Evolutionary conservation across 768 basidiomycete species (phyloP).

Genomic region (Mycena haematopus): DNA sequence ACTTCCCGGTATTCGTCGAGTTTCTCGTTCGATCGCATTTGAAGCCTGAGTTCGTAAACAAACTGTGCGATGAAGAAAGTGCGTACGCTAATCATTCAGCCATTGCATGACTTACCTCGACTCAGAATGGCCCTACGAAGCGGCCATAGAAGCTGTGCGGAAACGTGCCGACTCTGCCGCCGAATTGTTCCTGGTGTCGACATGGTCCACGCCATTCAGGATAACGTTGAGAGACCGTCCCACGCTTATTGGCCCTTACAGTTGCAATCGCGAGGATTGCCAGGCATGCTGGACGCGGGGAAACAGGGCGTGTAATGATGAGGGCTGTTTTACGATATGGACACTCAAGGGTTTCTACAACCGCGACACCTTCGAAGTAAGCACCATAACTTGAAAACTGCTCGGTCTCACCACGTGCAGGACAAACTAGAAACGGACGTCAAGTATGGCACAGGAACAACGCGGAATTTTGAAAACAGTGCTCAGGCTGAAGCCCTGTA

Average conservation of each 20-base stretch:
- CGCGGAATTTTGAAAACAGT: constrained; percentile 1
- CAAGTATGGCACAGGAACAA: constrained; percentile 10
- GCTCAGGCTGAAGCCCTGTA: constrained; percentile 1
- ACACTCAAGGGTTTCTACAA: constrained; percentile 21
- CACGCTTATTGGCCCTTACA: constrained; percentile 5
- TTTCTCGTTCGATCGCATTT: not conserved
- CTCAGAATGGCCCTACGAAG: constrained; percentile 3
- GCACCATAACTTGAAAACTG: no score
- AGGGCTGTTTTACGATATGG: constrained; percentile 4
- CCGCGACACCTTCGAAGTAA: constrained; percentile 12
- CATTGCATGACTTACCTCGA: not conserved
- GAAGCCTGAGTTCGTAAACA: constrained; percentile 1
- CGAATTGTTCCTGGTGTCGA: constrained; percentile 1
- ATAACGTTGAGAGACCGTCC: constrained; percentile 17
- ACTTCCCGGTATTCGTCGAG: constrained; percentile 11
- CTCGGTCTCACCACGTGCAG: not conserved
- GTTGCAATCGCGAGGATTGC: not conserved
- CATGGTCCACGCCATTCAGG: constrained; percentile 23
- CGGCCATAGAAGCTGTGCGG: constrained; percentile 1
- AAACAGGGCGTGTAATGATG: not conserved
- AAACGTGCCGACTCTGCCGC: constrained; percentile 1
- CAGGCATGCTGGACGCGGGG: constrained; percentile 24
- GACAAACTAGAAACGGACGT: constrained; percentile 1
- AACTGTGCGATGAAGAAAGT: constrained; percentile 3
- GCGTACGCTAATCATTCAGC: not conserved